Base-by-base conservation (phyloP, 306 rosid genomes). In the Quercus bicolor region DNA sequence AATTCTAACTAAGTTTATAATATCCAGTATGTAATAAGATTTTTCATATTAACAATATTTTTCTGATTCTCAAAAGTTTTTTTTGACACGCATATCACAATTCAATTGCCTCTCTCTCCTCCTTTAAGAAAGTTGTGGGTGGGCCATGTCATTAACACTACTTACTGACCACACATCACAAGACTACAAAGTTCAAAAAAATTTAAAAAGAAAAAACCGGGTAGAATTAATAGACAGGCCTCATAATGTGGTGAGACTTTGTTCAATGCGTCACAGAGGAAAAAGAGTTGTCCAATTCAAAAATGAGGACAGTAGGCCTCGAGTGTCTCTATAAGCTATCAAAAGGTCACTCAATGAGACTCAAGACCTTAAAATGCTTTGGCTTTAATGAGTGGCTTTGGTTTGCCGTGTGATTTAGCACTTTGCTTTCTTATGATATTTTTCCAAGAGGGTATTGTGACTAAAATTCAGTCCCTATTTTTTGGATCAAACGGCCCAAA, bases 321-420 rank as follows among this genome's bases (percentile, higher is more conserved):
- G 19, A 26, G 75, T 77, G 79, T 82, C 83, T 71, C 85, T 60
- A 73, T 48, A 74, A 70, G 83, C 86, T 69, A 78, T 78, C 51
- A 79, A 83, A 85, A 69, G n/a, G 84, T 16, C 85, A 85, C 80
- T 81, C 89, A 83, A 81, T 78, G 65, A 77, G 68, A 72, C 83
- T 78, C 53, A 48, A 78, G 88, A 84, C 85, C 83, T 74, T 69
- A n/a, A 73, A 56, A 84, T 81, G 54, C 73, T 26, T 40, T 69
- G 70, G 56, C 75, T 70, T 59, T 78, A 48, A 62, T 16, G 56
- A 78, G 81, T 84, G 87, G 85, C 71, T 69, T 61, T 48, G 55
- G 68, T 82, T 80, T 60, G 65, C 52, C 74, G 31, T 77, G 18
- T 19, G 70, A 61, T 55, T 45, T 59, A 33, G 56, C 83, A 83